phyloP scores from a whole-genome alignment of 371 early-diverging fungal species.

The Mucor indicus region DNA sequence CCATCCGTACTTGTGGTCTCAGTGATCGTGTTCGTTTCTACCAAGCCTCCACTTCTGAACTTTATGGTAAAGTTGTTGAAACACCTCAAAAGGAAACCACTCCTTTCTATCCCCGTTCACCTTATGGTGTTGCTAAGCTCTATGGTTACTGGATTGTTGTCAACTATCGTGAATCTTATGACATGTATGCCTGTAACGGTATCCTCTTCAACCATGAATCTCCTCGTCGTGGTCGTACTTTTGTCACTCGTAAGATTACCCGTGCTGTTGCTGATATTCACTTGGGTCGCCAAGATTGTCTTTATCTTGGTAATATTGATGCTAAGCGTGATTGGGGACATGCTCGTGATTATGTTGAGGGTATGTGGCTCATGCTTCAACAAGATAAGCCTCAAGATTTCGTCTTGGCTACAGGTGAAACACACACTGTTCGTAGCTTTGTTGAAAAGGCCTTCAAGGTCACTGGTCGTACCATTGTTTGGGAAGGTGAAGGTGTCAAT shows the following conservation, averaged over 20 bases:
- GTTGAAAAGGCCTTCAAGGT: conserved; percentile 78
- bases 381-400: conserved; percentile 80
- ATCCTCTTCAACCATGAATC: conserved; percentile 88
- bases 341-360: conserved; percentile 84
- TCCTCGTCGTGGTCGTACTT: conserved; percentile 81
- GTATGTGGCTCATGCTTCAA: conserved; percentile 89
- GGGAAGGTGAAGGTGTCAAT: conserved; percentile 77
- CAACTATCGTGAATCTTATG: conserved; percentile 84
- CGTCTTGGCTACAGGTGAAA: conserved; percentile 88
- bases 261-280: conserved; percentile 80
- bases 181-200: conserved; percentile 83
- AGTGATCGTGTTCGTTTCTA: conserved; percentile 74
- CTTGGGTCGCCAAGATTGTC: conserved; percentile 65
- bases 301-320: conserved; percentile 85
- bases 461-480: conserved; percentile 66
- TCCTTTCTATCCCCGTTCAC: conserved; percentile 85
- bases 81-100: conserved; percentile 83
- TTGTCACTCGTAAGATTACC: conserved; percentile 84
- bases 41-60: conserved; percentile 82
- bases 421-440: conserved; percentile 79
- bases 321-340: conserved; percentile 91
- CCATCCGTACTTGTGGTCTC: conserved; percentile 78
- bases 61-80: conserved; percentile 82
- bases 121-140: conserved; percentile 85
- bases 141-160: conserved; percentile 84